Base-by-base conservation (phyloP, 2,329 filamentous ascomycete genomes). In the Hyphodiscus sp. region DNA sequence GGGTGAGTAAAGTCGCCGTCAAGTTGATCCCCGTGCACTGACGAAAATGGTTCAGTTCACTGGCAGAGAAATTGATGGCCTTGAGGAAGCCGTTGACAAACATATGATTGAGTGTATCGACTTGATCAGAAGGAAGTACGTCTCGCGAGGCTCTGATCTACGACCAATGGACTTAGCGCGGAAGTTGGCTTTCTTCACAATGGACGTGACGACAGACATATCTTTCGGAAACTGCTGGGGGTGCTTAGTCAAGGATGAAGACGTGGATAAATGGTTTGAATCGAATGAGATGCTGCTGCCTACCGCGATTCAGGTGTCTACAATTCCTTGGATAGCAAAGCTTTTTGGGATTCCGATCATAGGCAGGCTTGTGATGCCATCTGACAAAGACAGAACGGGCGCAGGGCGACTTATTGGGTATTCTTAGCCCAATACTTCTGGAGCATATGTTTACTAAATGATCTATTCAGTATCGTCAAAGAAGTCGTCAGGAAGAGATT, bases 181-280 rank as follows among this genome's bases (percentile, higher is more conserved):
- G 42, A 77, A 78, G 55, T 72, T 74, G 2, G 74, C 76, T n/a
- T 79, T 73, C 69, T 78, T 80, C 53, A 73, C 77, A 1, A 66
- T 81, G 0, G 79, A 82, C 51, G 75, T 76, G 2, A 77, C 81
- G 42, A 75, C 74, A 15, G 71, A 78, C 33, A 67, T 81, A 19
- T 75, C 75, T 0, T 74, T 80, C 16, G 78, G 78, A 9, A 20
- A 74, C 50, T 63, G 70, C 0, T 78, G 79, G 56, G 77, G 77
- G 16, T 76, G 74, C 57, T 61, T 80, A 1, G 70, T 71, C 18
- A 60, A 68, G 9, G 76, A 80, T 57, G 62, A 68, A 2, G 76
- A 80, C 54, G 69, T 74, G 0, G 75, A 74, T 58, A 72, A 71
- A 52, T 79, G 77, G 61, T 71, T 78, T 45, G 61, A 68, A 50